Conservation (phyloP, 768 basidiomycete species). For the Lentinula raphanica region DNA sequence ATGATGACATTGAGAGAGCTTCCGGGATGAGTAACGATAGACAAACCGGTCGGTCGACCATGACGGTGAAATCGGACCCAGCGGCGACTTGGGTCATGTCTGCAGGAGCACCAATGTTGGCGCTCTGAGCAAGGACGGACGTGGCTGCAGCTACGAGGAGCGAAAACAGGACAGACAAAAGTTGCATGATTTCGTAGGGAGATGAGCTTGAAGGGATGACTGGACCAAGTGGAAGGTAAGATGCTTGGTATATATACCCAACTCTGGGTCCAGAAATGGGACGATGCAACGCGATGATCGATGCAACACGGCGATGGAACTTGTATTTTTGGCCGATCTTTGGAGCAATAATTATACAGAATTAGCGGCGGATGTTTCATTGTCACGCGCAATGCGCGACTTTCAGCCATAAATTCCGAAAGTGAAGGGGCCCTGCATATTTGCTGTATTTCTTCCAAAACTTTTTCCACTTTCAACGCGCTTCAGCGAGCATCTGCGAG, state of each 20-base stretch:
- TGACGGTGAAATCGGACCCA: slow-evolving; percentile 36
- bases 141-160: neutral
- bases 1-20: neutral
- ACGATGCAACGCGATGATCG: neutral
- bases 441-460: no score
- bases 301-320: neutral
- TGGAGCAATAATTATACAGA: no score
- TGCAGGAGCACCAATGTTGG: slow-evolving; percentile 35
- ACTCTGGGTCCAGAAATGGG: neutral
- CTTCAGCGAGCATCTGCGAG: no score
- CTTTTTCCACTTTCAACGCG: no score
- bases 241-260: neutral
- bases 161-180: neutral
- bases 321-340: neutral
- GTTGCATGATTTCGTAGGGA: neutral
- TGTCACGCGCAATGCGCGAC: neutral
- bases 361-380: neutral
- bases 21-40: neutral
- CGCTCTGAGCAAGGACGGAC: slow-evolving; percentile 34
- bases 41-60: slow-evolving; percentile 45
- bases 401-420: neutral
- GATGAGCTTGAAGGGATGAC: neutral
- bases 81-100: slow-evolving; percentile 26
- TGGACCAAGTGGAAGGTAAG: neutral
- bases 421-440: neutral